Base-by-base conservation (phyloP, 2,329 filamentous ascomycete species). In the Xylariaceae sp. region DNA sequence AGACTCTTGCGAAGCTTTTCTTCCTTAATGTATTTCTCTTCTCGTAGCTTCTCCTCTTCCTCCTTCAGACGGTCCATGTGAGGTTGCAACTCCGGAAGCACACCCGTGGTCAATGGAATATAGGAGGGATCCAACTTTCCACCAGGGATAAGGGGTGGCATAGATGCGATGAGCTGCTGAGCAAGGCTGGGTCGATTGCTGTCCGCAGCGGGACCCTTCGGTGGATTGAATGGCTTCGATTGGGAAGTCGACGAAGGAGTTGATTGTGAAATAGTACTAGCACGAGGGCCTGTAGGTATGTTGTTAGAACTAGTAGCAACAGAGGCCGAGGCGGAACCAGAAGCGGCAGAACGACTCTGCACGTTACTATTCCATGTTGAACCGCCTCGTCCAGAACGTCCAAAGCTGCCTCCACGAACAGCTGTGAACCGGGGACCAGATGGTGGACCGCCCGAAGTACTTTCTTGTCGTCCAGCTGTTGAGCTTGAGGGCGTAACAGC, bases 41-140 rank as follows among this genome's bases (percentile, higher is more conserved):
- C 77, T 1, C 83, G 76, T 42, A 84, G 66, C 62, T 78, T 79
- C 69, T 85, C 82, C 67, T 85, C 83, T 51, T 86, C 83, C 45
- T 84, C 82, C 59, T 76, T 77, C 9, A 85, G 74, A 60, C 80
- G 81, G 39, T 76, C 74, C 64, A 77, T 79, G 68, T 83, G 80
- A n/a, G 76, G 70, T 62, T 83, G 81, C 13, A 83, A 71, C 49
- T 85, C 82, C 9, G 78, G 77, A 37, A 78, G 75, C 23, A 84
- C 78, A 13, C 82, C 80, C 0, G 75, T 74, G 6, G 71, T 70
- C 48, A 80, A 65, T 1, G 80, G 75, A 1, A 76, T 69, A 66
- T 78, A 73, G 15, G 74, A 70, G 1, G 78, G 76, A 60, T 84
- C 82, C 17, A 82, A 68, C 64, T 82, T 83, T 34, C 83, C 83